Conservation (phyloP, 2,329 filamentous ascomycete species). For the Xylaria sp. region DNA sequence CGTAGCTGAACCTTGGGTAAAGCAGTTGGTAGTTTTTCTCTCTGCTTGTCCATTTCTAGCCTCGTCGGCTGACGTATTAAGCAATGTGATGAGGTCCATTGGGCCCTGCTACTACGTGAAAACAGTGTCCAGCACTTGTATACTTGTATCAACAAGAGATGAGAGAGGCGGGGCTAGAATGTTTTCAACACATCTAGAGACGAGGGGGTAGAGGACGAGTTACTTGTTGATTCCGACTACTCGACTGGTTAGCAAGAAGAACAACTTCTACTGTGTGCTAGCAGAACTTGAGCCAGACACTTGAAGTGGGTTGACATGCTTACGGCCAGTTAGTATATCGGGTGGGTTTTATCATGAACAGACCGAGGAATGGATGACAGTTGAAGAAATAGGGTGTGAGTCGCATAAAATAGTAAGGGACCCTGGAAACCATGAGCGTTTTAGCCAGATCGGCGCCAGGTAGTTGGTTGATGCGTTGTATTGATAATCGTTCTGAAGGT, state of each 20-base stretch:
- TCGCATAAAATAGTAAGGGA: slow-evolving; percentile 9
- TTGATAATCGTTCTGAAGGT: not conserved
- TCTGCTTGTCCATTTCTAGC: slow-evolving; percentile 37
- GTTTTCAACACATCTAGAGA: not conserved
- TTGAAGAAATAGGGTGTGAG: slow-evolving; percentile 9
- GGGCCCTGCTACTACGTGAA: slow-evolving; percentile 11
- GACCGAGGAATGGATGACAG: not conserved
- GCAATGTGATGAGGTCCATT: slow-evolving; percentile 57
- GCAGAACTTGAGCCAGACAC: not conserved
- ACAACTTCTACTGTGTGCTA: not conserved
- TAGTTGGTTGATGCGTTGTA: slow-evolving; percentile 5
- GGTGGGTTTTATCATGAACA: not conserved
- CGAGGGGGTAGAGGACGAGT: not conserved
- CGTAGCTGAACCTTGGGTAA: slow-evolving; percentile 40
- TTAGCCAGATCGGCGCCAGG: slow-evolving; percentile 13
- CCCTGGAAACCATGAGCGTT: slow-evolving; percentile 10
- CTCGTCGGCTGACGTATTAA: slow-evolving; percentile 51
- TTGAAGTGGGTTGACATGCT: slow-evolving; percentile 4
- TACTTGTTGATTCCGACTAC: not conserved
- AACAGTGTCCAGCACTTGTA: not conserved
- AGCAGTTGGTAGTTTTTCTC: slow-evolving; percentile 33
- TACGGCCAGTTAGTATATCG: not conserved
- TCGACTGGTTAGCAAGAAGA: not conserved
- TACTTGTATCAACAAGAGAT: not conserved
- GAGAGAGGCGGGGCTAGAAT: not conserved